Base-by-base conservation (phyloP, 352 stramenopile species). In the Phytophthora constricta region DNA sequence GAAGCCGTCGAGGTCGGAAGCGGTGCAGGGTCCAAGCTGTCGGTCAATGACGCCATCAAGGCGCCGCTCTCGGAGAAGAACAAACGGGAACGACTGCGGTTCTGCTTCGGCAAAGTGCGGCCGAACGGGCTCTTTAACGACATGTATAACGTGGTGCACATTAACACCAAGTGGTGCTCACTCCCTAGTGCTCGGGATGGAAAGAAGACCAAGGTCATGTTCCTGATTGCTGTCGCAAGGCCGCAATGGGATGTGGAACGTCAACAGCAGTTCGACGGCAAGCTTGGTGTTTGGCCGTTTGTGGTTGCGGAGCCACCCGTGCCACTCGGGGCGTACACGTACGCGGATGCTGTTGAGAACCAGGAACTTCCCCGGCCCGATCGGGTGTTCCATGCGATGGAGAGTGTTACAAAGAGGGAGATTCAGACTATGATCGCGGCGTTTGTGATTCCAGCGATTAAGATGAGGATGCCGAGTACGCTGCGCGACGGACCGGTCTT, bases 171-270 rank as follows among this genome's bases (percentile, higher is more conserved):
- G 45, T 79, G 65, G 70, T 77, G 68, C 46, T 65, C 46, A 19
- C 34, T 82, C 4, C 67, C 57, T 9, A 57, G 64, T 17, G 53
- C 34, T 34, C 56, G 65, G 46, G 65, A 78, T 25, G 46, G 46
- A n/a, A 77, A 74, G 56, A 82, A 76, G 46, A 65, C 50, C 11
- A 76, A 74, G 42, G 71, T 70, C 22, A 81, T 81, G 74, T 79
- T 83, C 34, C 63, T 86, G 1, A 49, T 72, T 39, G 77, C 71
- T 41, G 65, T 86, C 16, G 72, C 74, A 50, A 61, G 74, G 54
- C 77, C 74, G 19, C 74, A 80, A 52, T 86, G 70, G 66, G 75
- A 82, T 51, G 7, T 47, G 11, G 62, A 61, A 14, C 67, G 65
- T 8, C 62, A 68, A 46, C 51, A 62, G 53, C 65, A 67, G 3